phyloP scores from a whole-genome alignment of 202 grass and related monocot species.

The Carex arenaria region DNA sequence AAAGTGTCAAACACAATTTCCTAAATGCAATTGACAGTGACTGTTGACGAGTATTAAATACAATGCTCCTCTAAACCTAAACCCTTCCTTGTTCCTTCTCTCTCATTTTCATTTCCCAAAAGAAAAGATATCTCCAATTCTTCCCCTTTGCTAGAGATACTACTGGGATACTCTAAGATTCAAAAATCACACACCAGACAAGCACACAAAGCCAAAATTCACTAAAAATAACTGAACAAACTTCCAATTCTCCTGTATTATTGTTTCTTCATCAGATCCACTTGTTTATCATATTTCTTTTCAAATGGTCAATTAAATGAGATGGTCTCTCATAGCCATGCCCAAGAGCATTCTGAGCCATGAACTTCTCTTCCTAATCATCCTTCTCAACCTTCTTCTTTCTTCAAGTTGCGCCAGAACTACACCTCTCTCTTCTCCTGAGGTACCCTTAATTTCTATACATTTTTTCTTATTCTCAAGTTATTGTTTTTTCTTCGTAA shows the following conservation, averaged over 20 bases:
- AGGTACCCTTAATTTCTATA: not conserved
- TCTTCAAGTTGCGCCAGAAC: conserved; percentile 7
- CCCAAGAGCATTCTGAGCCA: conserved; percentile 15
- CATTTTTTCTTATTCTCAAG: not conserved
- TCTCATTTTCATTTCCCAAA: not conserved
- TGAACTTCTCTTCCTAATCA: conserved; percentile 27
- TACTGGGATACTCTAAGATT: not conserved
- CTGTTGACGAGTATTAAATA: conserved; percentile 21
- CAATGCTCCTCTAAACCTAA: not conserved
- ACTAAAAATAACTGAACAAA: not conserved
- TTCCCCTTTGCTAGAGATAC: not conserved
- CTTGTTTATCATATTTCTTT: not conserved
- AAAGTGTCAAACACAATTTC: conserved; percentile 18
- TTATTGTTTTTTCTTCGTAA: not conserved
- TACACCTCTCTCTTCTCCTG: conserved; percentile 12
- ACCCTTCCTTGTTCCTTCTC: not conserved
- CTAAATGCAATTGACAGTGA: conserved; percentile 20
- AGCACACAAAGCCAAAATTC: not conserved
- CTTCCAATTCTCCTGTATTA: not conserved
- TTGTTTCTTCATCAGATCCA: not conserved
- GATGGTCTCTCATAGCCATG: conserved; percentile 5
- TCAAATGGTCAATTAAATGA: conserved; percentile 13
- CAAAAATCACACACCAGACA: not conserved
- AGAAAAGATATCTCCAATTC: not conserved
- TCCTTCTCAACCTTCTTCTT: conserved; percentile 10